Evolutionary conservation across 805 yeast genomes (phyloP).

Genomic region (Jamesozyma rosinii): DNA sequence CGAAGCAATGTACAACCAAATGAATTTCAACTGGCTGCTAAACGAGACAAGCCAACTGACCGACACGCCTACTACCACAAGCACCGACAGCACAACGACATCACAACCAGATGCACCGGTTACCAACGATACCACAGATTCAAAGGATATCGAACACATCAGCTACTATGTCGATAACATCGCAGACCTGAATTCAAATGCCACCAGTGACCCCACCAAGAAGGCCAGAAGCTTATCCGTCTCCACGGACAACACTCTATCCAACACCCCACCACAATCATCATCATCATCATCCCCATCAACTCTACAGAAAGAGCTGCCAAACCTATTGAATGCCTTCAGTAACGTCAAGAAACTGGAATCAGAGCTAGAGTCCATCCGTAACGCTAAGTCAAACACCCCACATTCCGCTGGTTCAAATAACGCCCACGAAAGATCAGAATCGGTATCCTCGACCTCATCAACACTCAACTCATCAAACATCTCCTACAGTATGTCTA

Average conservation of each 20-base stretch:
- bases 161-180: constrained; percentile 6
- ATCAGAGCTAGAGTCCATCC: constrained; percentile 34
- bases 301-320: constrained; percentile 54
- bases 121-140: neutral
- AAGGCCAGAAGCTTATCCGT: constrained; percentile 15
- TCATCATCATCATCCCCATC: no score
- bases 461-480: neutral
- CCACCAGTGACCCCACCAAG: neutral
- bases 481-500: neutral
- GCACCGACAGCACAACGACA: neutral
- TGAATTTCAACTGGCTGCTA: constrained; percentile 33
- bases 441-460: constrained; percentile 2
- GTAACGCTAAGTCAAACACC: neutral
- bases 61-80: neutral
- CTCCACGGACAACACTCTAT: constrained; percentile 29
- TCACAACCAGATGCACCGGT: neutral
- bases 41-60: constrained; percentile 20
- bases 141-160: constrained; percentile 1
- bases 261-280: constrained; percentile 20
- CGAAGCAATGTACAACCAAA: constrained; percentile 62
- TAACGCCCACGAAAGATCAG: constrained; percentile 1
- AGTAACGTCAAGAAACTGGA: constrained; percentile 51
- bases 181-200: neutral
- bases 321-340: constrained; percentile 57
- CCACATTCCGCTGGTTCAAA: neutral